Evolutionary conservation across 1,284 basidiomycete genomes (phyloP).

Genomic region (Fomitiporia mediterranea): DNA sequence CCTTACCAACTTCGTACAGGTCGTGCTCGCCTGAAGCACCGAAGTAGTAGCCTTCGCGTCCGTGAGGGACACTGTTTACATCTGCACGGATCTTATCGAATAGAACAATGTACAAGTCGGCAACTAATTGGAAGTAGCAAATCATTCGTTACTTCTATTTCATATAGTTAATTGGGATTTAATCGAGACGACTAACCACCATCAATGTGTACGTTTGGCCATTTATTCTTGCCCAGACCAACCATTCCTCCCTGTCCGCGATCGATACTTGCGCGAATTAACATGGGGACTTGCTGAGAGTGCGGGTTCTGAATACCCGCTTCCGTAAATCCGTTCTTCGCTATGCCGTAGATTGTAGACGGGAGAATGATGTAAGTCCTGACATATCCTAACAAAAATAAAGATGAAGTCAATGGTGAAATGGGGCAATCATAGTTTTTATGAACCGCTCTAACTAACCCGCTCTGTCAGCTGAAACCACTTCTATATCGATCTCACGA

Average conservation of each 20-base stretch:
- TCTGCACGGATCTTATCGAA: slow-evolving; percentile 34
- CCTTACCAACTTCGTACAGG: slow-evolving; percentile 30
- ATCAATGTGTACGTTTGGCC: slow-evolving; percentile 42
- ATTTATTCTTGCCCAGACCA: slow-evolving; percentile 42
- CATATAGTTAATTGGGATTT: not conserved
- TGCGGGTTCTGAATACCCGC: slow-evolving; percentile 38
- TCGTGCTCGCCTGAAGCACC: slow-evolving; percentile 43
- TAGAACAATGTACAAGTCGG: slow-evolving; percentile 9
- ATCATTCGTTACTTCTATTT: slow-evolving; percentile 31
- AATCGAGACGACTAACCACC: slow-evolving; percentile 35
- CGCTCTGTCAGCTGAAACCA: slow-evolving; percentile 34
- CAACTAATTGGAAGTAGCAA: not conserved
- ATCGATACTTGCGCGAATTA: slow-evolving; percentile 34
- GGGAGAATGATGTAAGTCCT: slow-evolving; percentile 46
- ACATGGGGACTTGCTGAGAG: slow-evolving; percentile 38
- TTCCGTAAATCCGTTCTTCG: slow-evolving; percentile 35
- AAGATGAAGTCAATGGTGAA: not conserved
- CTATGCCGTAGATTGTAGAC: slow-evolving; percentile 41
- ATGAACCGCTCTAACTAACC: slow-evolving; percentile 24
- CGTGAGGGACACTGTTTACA: slow-evolving; percentile 33
- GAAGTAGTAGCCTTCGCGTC: slow-evolving; percentile 50
- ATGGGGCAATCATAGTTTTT: not conserved
- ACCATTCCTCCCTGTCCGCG: slow-evolving; percentile 41
- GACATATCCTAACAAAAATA: slow-evolving; percentile 35
- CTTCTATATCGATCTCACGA: slow-evolving; percentile 34